These are phyloP conservation scores for Hortiboletus campestris DNA, from an alignment of 768 basidiomycete genomes.

Conservation along the genomic window DNA sequence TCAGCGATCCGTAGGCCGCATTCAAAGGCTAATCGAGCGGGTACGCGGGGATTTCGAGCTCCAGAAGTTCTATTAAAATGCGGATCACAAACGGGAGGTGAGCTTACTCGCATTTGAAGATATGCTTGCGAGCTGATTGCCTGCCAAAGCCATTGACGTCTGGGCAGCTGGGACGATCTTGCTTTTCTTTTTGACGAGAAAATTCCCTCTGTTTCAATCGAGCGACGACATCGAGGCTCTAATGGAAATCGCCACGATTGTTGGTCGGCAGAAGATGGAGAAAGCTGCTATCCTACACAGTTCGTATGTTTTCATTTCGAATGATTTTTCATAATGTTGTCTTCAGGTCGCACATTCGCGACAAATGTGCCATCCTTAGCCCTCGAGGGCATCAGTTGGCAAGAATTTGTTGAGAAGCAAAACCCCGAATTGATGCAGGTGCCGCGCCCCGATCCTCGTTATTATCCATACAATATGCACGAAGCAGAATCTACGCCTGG, in stretches of 20 bases:
- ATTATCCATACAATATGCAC: constrained; percentile 48
- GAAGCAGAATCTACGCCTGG: constrained; percentile 27
- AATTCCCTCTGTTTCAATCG: constrained; percentile 93
- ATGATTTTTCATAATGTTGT: constrained; percentile 3
- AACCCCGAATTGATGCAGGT: constrained; percentile 69
- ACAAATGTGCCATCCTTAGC: constrained; percentile 86
- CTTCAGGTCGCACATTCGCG: constrained; percentile 78
- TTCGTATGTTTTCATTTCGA: constrained; percentile 38
- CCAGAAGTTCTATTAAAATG: constrained; percentile 97
- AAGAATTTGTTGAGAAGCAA: constrained; percentile 68
- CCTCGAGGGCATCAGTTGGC: constrained; percentile 65
- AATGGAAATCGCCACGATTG: constrained; percentile 88
- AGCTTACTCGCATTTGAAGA: constrained; percentile 24
- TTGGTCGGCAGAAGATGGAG: constrained; percentile 83
- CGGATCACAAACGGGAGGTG: constrained; percentile 87
- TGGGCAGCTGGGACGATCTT: constrained; percentile 95
- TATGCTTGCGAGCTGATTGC: constrained; percentile 8
- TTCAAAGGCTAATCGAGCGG: constrained; percentile 94
- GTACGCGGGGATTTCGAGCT: constrained; percentile 94
- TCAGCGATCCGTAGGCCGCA: constrained; percentile 50
- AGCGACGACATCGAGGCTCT: constrained; percentile 93
- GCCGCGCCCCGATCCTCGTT: constrained; percentile 46
- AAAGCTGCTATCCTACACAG: constrained; percentile 85
- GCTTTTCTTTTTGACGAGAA: constrained; percentile 86
- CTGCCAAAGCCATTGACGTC: constrained; percentile 79